phyloP scores from a whole-genome alignment of 306 rosid genomes.

The Castanospermum australe region DNA sequence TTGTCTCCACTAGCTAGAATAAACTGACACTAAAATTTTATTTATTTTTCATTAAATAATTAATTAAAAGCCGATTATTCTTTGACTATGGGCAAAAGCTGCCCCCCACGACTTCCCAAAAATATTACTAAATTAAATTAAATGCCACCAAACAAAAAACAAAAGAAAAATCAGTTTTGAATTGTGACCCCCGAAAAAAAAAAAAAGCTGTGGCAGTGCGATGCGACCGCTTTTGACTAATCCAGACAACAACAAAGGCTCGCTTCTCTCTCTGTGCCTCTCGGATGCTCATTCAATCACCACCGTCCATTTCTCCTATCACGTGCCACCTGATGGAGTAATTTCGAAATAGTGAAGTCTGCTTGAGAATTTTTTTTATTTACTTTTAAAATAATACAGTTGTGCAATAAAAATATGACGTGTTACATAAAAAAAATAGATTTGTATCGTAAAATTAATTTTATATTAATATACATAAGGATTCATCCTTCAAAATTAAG shows the following conservation, averaged over 20 bases:
- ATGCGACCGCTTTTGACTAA: slow-evolving; percentile 23
- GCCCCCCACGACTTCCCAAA: slow-evolving; percentile 33
- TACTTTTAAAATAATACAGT: no score
- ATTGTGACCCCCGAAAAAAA: no score
- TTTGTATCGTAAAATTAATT: no score
- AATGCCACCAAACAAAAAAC: background rate
- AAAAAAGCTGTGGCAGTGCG: slow-evolving; percentile 8
- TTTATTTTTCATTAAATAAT: background rate
- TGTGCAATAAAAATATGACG: no score
- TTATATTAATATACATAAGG: no score
- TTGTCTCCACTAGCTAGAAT: background rate
- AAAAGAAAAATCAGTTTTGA: background rate
- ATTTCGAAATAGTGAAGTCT: no score
- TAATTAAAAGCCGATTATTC: slow-evolving; percentile 14
- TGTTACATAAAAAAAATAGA: no score
- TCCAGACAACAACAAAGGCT: background rate
- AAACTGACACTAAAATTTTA: background rate
- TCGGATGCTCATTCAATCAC: background rate
- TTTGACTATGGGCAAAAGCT: slow-evolving; percentile 34
- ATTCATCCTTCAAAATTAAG: no score
- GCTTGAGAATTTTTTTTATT: no score
- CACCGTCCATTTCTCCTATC: background rate
- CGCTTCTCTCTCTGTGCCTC: no score
- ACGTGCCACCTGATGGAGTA: background rate
- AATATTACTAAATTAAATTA: slow-evolving; percentile 23